Percentiles rank a stretch among this genome's conserved stretches.
Evolutionary conservation across 352 stramenopile genomes (phyloP).

Genomic region (Globisporangium nodosum): DNA sequence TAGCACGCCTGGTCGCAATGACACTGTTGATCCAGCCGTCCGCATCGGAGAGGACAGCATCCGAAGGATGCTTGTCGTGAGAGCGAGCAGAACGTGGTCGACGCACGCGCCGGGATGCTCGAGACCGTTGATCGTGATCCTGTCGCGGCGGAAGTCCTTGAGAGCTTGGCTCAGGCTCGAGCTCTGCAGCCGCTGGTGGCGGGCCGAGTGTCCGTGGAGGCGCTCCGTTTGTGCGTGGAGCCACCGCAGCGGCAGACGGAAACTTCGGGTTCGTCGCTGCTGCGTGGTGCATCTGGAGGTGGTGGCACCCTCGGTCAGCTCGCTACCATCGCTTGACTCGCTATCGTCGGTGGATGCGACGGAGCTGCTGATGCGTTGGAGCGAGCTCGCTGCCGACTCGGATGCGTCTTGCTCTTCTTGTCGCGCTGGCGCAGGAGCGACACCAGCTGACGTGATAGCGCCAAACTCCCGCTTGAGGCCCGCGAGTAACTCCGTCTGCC

Average conservation of each 20-base stretch:
- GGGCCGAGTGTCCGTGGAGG: slow-evolving; percentile 20
- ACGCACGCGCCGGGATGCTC: slow-evolving; percentile 26
- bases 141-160: slow-evolving; percentile 63
- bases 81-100: slow-evolving; percentile 24
- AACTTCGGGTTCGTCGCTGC: slow-evolving; percentile 1
- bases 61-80: slow-evolving; percentile 13
- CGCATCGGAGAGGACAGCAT: neutral
- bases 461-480: neutral
- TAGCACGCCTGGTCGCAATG: too few species aligned
- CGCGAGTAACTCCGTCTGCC: slow-evolving; percentile 18
- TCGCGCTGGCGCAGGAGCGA: too few species aligned
- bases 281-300: neutral
- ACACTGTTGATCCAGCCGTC: too few species aligned
- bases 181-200: slow-evolving; percentile 36
- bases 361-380: neutral
- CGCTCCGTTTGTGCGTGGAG: slow-evolving; percentile 49
- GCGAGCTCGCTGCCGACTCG: neutral
- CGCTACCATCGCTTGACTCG: too few species aligned
- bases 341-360: neutral
- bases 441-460: neutral
- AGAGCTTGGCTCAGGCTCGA: slow-evolving; percentile 50
- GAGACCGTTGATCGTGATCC: slow-evolving; percentile 46
- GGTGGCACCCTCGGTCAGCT: too few species aligned
- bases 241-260: slow-evolving; percentile 41
- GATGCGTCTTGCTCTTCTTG: too few species aligned